Conservation (phyloP, 495 filamentous ascomycete species). For the Neurospora hispaniola region DNA sequence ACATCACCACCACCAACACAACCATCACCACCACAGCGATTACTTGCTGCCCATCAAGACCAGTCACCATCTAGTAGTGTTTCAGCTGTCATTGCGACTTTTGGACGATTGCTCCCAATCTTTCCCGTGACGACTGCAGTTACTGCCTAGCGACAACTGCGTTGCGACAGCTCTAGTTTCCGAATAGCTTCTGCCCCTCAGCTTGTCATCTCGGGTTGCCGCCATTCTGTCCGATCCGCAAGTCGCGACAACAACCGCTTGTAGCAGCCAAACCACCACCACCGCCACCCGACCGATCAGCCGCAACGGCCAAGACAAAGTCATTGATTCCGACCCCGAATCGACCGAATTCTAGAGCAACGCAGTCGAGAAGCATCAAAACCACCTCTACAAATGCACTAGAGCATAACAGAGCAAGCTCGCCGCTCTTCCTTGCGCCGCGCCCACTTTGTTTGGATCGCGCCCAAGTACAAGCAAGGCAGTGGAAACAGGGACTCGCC, state of each 20-base stretch:
- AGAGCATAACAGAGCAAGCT: neutral
- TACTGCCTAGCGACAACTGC: slow-evolving; percentile 5
- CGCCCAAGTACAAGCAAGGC: neutral
- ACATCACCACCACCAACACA: slow-evolving; percentile 16
- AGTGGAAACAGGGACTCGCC: neutral
- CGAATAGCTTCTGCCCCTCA: neutral
- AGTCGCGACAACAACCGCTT: neutral
- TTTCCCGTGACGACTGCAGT: slow-evolving; percentile 7
- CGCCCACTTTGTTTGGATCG: neutral
- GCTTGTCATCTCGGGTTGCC: slow-evolving; percentile 1
- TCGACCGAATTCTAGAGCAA: neutral
- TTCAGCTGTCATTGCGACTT: slow-evolving; percentile 10
- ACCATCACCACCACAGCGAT: slow-evolving; percentile 3
- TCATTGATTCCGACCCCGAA: neutral
- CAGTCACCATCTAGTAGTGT: slow-evolving; percentile 1
- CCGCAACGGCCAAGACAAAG: neutral
- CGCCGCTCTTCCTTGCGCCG: neutral
- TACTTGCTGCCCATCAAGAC: slow-evolving; percentile 21
- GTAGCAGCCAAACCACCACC: neutral
- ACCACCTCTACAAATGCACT: neutral
- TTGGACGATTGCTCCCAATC: slow-evolving; percentile 9
- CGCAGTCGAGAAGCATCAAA: neutral
- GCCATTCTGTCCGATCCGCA: neutral
- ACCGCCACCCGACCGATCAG: neutral
- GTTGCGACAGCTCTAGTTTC: neutral